Evolutionary conservation across 1,139 yeast genomes (phyloP).

Genomic region (Scheffersomyces parashehatae): DNA sequence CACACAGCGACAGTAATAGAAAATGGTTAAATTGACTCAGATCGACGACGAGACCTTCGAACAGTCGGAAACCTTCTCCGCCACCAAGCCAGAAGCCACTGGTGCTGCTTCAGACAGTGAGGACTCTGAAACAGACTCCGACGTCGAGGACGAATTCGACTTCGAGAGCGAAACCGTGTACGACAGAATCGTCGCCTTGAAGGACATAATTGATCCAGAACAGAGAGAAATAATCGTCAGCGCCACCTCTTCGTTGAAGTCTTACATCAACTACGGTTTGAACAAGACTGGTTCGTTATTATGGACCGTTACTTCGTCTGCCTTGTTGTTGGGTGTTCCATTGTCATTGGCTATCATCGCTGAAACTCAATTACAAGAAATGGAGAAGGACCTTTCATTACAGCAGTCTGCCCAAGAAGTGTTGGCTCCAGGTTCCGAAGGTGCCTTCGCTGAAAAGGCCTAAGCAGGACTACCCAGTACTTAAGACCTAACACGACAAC

Average conservation of each 20-base stretch:
- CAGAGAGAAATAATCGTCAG: slow-evolving; percentile 59
- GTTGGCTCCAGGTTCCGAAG: slow-evolving; percentile 72
- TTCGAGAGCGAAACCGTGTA: slow-evolving; percentile 77
- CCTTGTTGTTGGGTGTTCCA: slow-evolving; percentile 89
- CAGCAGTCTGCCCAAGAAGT: slow-evolving; percentile 85
- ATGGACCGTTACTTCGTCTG: slow-evolving; percentile 85
- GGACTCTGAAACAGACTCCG: slow-evolving; percentile 65
- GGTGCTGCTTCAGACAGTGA: slow-evolving; percentile 42
- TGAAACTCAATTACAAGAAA: slow-evolving; percentile 90
- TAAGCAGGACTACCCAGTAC: slow-evolving; percentile 8
- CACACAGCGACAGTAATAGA: slow-evolving; percentile 7
- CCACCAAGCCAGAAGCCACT: not conserved
- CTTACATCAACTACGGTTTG: slow-evolving; percentile 46
- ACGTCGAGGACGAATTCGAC: slow-evolving; percentile 48
- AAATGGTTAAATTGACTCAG: slow-evolving; percentile 75
- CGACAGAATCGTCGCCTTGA: slow-evolving; percentile 88
- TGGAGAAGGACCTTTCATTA: slow-evolving; percentile 89
- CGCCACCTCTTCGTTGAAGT: slow-evolving; percentile 34
- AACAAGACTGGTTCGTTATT: slow-evolving; percentile 69
- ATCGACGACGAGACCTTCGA: slow-evolving; percentile 50
- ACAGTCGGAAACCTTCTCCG: slow-evolving; percentile 23
- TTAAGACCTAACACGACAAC: too few relatives aligned
- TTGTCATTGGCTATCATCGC: slow-evolving; percentile 83
- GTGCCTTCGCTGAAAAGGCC: slow-evolving; percentile 45
- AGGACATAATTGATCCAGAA: slow-evolving; percentile 87